Percentiles rank a stretch among this genome's conserved stretches.
Conservation (phyloP, 352 stramenopile genomes). For the Phytophthora idaei region DNA sequence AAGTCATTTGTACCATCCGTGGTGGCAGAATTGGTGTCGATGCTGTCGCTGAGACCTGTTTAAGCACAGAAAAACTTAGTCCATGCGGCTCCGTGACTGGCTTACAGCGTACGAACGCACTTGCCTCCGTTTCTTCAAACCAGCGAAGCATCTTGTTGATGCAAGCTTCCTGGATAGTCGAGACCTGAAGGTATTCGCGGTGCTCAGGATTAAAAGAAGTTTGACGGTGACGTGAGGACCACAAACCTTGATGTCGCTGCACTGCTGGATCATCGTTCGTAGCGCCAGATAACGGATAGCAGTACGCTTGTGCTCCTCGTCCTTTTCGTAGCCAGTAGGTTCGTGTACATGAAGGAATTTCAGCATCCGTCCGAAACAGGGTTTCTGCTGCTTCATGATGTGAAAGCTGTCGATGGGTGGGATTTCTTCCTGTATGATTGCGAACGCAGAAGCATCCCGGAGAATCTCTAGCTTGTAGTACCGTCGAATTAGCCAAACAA, state of each 20-base stretch:
- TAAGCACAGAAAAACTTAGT: background rate
- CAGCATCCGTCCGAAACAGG: conserved; percentile 48
- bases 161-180: conserved; percentile 50
- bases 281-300: conserved; percentile 61
- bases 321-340: conserved; percentile 61
- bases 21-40: conserved; percentile 57
- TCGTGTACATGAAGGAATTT: conserved; percentile 65
- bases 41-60: conserved; percentile 26
- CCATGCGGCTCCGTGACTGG: background rate
- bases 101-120: conserved; percentile 26
- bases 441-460: conserved; percentile 39
- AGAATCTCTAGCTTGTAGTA: conserved; percentile 51
- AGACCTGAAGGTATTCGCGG: conserved; percentile 36
- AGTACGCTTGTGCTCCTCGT: conserved; percentile 56
- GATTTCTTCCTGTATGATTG: conserved; percentile 32
- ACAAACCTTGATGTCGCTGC: conserved; percentile 55
- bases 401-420: conserved; percentile 44
- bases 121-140: conserved; percentile 53
- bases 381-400: conserved; percentile 44
- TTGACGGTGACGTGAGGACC: background rate
- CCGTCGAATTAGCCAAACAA: background rate
- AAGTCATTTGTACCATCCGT: conserved; percentile 52
- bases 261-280: conserved; percentile 59
- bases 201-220: background rate
- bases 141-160: conserved; percentile 57